Evolutionary conservation across 768 basidiomycete species (phyloP).

Genomic region (Chiua virens): DNA sequence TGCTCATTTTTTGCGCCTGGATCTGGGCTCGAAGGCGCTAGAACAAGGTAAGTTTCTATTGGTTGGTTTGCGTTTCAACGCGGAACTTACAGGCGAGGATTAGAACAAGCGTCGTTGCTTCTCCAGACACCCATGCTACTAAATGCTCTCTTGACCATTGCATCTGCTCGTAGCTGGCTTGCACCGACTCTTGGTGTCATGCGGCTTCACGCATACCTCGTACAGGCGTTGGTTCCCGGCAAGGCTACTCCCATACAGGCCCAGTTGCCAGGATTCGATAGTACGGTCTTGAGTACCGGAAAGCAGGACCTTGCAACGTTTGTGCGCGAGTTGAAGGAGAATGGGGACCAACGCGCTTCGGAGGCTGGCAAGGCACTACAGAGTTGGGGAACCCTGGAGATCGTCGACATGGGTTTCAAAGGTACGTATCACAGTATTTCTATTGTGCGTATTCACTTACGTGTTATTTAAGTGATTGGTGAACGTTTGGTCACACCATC

Average conservation of each 20-base stretch:
- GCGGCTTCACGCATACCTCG: slow-evolving; percentile 79
- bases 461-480: slow-evolving; percentile 66
- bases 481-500: slow-evolving; percentile 87
- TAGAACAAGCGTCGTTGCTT: slow-evolving; percentile 73
- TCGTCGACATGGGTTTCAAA: slow-evolving; percentile 84
- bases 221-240: slow-evolving; percentile 77
- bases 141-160: slow-evolving; percentile 78
- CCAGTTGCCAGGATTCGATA: slow-evolving; percentile 76
- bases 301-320: slow-evolving; percentile 17
- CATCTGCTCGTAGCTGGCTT: slow-evolving; percentile 88
- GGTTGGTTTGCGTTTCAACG: background rate
- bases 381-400: slow-evolving; percentile 72
- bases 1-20: slow-evolving; percentile 76
- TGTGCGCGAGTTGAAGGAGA: slow-evolving; percentile 17
- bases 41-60: slow-evolving; percentile 55
- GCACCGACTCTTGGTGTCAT: slow-evolving; percentile 73
- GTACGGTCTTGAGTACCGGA: slow-evolving; percentile 31
- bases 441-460: background rate
- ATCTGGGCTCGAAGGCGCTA: slow-evolving; percentile 51
- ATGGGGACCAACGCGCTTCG: slow-evolving; percentile 14
- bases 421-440: slow-evolving; percentile 44
- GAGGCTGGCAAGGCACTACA: slow-evolving; percentile 55
- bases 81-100: background rate
- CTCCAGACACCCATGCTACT: slow-evolving; percentile 72
- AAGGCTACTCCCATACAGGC: slow-evolving; percentile 48